Percentiles rank a stretch among this genome's conserved stretches.
Evolutionary conservation across 495 filamentous ascomycete genomes (phyloP).

Genomic region (Chaetomium cochliodes): DNA sequence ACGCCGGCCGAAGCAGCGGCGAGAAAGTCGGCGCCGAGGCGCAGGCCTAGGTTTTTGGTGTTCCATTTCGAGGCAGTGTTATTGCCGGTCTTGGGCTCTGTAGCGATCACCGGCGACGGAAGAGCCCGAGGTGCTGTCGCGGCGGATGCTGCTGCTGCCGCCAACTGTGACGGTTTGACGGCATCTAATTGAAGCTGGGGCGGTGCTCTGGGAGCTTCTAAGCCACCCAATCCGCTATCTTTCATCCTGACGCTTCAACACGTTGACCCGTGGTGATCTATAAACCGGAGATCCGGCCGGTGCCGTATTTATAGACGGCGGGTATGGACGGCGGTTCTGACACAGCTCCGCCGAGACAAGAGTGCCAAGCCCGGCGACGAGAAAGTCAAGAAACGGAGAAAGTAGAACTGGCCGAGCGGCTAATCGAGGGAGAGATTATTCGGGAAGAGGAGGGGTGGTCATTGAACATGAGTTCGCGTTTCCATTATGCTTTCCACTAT

Average conservation of each 20-base stretch:
- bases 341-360: conserved; percentile 3
- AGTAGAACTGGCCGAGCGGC: neutral
- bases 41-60: conserved; percentile 64
- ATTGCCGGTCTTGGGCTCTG: conserved; percentile 8
- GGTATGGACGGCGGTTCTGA: neutral
- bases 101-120: neutral
- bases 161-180: conserved; percentile 1
- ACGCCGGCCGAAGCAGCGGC: conserved; percentile 77
- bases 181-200: conserved; percentile 4
- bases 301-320: neutral
- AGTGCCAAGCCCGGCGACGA: neutral
- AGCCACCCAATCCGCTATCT: conserved; percentile 13
- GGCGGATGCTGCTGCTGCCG: neutral
- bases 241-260: conserved; percentile 17
- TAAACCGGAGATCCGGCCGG: neutral
- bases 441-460: neutral
- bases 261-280: neutral
- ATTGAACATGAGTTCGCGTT: neutral
- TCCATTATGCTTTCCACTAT: neutral
- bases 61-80: conserved; percentile 59
- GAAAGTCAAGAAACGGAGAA: neutral
- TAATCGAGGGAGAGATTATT: neutral
- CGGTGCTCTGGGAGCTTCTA: conserved; percentile 12
- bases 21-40: conserved; percentile 68
- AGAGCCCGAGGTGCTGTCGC: conserved; percentile 2